Evolutionary conservation across 169 alveolate species (phyloP), one percentile per base, ranked within the genome.

Genomic region (Cryptosporidium sp.): DNA sequence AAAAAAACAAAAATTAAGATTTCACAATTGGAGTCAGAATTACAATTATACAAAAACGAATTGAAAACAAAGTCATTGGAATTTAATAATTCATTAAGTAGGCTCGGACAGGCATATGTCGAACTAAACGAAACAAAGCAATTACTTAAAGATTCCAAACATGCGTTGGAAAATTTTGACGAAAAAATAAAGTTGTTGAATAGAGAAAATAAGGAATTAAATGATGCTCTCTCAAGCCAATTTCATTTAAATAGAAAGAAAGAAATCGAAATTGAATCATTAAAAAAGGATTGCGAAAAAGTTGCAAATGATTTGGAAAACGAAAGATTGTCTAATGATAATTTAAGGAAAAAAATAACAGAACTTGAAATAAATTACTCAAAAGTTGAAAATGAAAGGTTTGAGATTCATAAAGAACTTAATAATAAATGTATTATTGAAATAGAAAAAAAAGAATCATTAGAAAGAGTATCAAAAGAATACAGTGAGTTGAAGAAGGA

Each of bases 31-130:
- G 51, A 80, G 10, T 35, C 33, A 16, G 89, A 62, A 41, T 23
- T 80, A 3, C 31, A 80, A 31, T 59, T 35, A 7, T 41, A 65
- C 26, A 59, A 65, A 48, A 31, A 80, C 8, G 80, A 80, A 80
- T 37, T 65, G 26, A 61, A 80, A 18, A 21, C 41, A 21, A 80
- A 62, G 50, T 39, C 89, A 33, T 23, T 50, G 23, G 89, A 80
- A 26, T 31, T 80, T 23, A 80, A 80, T 52, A 62, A 58, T 41
- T 41, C 89, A 16, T 80, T 80, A 43, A 80, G 75, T 45, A 59
- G 89, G 29, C 89, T 80, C 37, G 89, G 89, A 33, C 89, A 80
- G 14, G 74, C 37, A 43, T 80, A 61, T 62, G 89, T 80, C 4
- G 89, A 80, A 65, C 8, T 80, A 9, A 80, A 80, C 23, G 75